Percentiles rank a stretch among this genome's conserved stretches.
Evolutionary conservation across 2,329 filamentous ascomycete genomes (phyloP).

Genomic region (Endocalyx cinctus): DNA sequence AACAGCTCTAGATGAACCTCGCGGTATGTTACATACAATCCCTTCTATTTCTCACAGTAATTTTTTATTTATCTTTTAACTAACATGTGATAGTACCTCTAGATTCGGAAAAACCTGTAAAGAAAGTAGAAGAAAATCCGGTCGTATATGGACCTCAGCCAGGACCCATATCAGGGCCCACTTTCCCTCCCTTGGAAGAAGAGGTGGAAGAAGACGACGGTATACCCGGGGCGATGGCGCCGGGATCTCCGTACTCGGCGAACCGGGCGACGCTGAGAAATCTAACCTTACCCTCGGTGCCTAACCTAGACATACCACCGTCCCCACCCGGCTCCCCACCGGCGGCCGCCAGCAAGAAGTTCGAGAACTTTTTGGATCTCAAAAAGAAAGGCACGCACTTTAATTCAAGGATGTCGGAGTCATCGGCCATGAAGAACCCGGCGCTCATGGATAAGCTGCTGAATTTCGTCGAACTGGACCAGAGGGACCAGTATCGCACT

Average conservation of each 20-base stretch:
- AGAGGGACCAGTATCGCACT: conserved; percentile 60
- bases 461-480: conserved; percentile 55
- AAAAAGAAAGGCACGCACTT: conserved; percentile 76
- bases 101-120: conserved; percentile 8
- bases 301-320: conserved; percentile 69
- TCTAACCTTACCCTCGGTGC: conserved; percentile 67
- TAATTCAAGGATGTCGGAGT: conserved; percentile 67
- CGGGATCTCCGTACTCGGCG: conserved; percentile 63
- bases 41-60: no score
- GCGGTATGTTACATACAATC: no score
- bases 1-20: no score
- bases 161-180: conserved; percentile 18
- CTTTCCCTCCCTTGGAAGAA: conserved; percentile 28
- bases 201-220: conserved; percentile 3
- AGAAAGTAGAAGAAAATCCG: conserved; percentile 11
- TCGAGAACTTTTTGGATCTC: conserved; percentile 69
- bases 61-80: no score
- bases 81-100: no score
- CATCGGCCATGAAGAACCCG: conserved; percentile 66
- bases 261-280: conserved; percentile 62
- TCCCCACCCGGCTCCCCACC: conserved; percentile 63
- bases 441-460: conserved; percentile 68
- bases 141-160: conserved; percentile 26
- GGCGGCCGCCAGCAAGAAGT: conserved; percentile 55
- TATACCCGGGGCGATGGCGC: conserved; percentile 19